Conservation (phyloP, 306 rosid genomes). For the cucumber (Cucumis sativus) region DNA sequence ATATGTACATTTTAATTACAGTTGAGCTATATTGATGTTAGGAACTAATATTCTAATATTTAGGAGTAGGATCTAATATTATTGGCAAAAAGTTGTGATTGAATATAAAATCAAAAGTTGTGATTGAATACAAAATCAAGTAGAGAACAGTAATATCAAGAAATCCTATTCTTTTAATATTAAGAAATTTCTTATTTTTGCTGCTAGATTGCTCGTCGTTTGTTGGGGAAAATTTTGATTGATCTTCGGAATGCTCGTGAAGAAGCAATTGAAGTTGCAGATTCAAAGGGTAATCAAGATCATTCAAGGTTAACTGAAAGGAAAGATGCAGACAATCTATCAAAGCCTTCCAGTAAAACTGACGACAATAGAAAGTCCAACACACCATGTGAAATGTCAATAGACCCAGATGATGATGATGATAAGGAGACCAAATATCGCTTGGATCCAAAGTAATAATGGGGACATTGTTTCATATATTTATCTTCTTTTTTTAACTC, state of each 20-base stretch:
- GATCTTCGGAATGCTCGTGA: slow-evolving; percentile 93
- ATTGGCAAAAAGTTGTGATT: neutral
- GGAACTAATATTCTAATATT: neutral
- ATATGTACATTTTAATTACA: too few species aligned
- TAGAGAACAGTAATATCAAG: neutral
- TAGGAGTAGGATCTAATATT: neutral
- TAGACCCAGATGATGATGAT: slow-evolving; percentile 89
- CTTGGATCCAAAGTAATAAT: slow-evolving; percentile 76
- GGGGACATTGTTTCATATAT: neutral
- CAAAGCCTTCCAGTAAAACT: slow-evolving; percentile 38
- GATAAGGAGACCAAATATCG: slow-evolving; percentile 95
- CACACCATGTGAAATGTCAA: slow-evolving; percentile 34
- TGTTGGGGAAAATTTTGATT: slow-evolving; percentile 85
- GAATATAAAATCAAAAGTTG: neutral
- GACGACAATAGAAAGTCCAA: slow-evolving; percentile 50
- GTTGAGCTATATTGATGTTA: too few species aligned
- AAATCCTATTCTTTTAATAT: neutral
- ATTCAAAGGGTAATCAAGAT: slow-evolving; percentile 59
- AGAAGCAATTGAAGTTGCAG: slow-evolving; percentile 89
- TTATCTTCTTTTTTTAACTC: neutral
- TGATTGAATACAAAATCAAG: neutral
- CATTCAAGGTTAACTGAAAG: slow-evolving; percentile 28
- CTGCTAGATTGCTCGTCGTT: slow-evolving; percentile 84
- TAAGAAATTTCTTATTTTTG: slow-evolving; percentile 8
- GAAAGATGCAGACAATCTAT: slow-evolving; percentile 41